Conservation (phyloP, 306 rosid species). For the Casuarina equisetifolia region DNA sequence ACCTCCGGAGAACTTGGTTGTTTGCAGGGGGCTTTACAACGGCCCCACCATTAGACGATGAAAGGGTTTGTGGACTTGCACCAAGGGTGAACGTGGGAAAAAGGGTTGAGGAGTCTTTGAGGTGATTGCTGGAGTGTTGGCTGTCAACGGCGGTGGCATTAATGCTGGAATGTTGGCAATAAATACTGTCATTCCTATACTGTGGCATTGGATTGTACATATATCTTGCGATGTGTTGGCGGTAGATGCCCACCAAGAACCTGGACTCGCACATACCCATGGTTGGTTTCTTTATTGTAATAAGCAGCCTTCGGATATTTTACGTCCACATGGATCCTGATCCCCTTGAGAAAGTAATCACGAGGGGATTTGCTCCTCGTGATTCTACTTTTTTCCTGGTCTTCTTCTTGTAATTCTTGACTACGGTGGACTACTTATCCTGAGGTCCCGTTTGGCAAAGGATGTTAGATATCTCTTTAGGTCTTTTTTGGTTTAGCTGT, state of each 20-base stretch:
- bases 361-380: too few relatives aligned
- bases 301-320: background rate
- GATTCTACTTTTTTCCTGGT: too few relatives aligned
- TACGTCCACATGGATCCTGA: background rate
- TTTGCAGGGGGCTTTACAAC: slow-evolving; percentile 36
- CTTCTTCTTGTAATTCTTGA: too few relatives aligned
- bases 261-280: background rate
- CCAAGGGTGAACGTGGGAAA: background rate
- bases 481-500: too few relatives aligned
- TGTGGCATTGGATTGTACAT: background rate
- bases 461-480: too few relatives aligned
- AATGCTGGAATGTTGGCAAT: slow-evolving; percentile 1
- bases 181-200: background rate
- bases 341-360: too few relatives aligned
- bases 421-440: too few relatives aligned
- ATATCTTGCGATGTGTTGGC: background rate
- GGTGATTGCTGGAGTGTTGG: background rate
- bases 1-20: slow-evolving; percentile 34
- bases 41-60: slow-evolving; percentile 42
- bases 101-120: slow-evolving; percentile 15
- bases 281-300: background rate
- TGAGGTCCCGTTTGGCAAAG: too few relatives aligned
- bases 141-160: background rate
- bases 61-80: slow-evolving; percentile 7
- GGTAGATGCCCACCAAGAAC: background rate